phyloP scores from a whole-genome alignment of 495 filamentous ascomycete species.

The Trichoderma asperelloides region DNA sequence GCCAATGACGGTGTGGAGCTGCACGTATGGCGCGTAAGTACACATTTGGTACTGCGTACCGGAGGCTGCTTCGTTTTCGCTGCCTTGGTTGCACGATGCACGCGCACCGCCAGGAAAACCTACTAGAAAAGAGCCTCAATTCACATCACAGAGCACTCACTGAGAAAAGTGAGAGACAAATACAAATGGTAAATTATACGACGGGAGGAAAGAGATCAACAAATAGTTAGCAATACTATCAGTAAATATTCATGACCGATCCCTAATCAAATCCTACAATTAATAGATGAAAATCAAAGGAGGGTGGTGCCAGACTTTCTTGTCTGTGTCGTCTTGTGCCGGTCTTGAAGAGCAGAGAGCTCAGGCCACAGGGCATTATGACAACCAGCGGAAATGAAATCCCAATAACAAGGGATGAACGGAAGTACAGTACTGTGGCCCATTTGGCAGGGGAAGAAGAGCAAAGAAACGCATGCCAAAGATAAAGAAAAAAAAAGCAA shows the following conservation, averaged over 20 bases:
- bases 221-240: neutral
- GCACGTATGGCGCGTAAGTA: neutral
- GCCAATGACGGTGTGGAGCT: neutral
- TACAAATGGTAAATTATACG: neutral
- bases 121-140: neutral
- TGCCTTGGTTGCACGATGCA: neutral
- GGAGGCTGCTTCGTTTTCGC: neutral
- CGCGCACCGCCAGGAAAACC: neutral
- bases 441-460: neutral
- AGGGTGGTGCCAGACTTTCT: neutral
- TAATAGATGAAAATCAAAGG: neutral
- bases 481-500: neutral
- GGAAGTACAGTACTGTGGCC: constrained; percentile 1
- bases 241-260: neutral
- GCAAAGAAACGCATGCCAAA: constrained; percentile 1
- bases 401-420: neutral
- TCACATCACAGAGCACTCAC: neutral
- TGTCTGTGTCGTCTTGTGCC: neutral
- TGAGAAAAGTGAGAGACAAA: neutral
- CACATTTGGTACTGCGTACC: neutral
- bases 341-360: neutral
- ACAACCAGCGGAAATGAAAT: neutral
- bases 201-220: neutral
- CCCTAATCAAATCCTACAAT: constrained; percentile 6
- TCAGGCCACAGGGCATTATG: neutral